Base-by-base conservation (phyloP, 108 stramenopile genomes). In the Stephanodiscus triporus region DNA sequence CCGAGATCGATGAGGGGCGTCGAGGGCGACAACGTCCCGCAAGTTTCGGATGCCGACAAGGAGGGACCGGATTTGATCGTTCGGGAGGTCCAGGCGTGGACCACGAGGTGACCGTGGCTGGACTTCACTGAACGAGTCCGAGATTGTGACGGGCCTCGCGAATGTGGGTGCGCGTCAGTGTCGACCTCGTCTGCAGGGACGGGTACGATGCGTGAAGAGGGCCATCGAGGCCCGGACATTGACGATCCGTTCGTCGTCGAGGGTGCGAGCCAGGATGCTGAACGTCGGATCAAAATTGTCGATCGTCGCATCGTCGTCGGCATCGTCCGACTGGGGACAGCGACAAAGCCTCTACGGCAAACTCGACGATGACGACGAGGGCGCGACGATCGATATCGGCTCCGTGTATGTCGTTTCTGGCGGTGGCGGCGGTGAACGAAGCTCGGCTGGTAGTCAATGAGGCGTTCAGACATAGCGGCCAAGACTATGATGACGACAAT, bases 231-330 rank as follows among this genome's bases (percentile, higher is more conserved):
- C 91, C 13, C 77, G 87, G 68, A 68, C 69, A 2, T 47, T 91
- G 9, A 38, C 30, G 24, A 63, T 95, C 6, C 45, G 45, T 55
- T 54, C 85, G 50, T 60, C 76, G 16, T 48, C 51, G 6, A 72
- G 94, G 60, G 32, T 95, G 7, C 87, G 94, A 6, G 91, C 90
- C 22, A 88, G 87, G 67, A 86, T 88, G 79, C 76, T 95, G 40
- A 89, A 92, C 81, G 90, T 45, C 43, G 43, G 89, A 13, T 80
- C 73, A 0, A 61, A 74, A 40, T 75, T 85, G 24, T 56, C 69
- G 16, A 63, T 89, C 20, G 47, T 67, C 11, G 77, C 85, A 14
- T 67, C 13, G 63, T 76, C 36, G 10, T 26, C 69, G 30, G 6
- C 40, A 54, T 29, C 27, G 49, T 62, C 68, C n/a, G n/a, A n/a